Percentiles rank a stretch among this genome's conserved stretches.
Evolutionary conservation across 352 stramenopile genomes (phyloP).

Genomic region (Pythium aquatile): DNA sequence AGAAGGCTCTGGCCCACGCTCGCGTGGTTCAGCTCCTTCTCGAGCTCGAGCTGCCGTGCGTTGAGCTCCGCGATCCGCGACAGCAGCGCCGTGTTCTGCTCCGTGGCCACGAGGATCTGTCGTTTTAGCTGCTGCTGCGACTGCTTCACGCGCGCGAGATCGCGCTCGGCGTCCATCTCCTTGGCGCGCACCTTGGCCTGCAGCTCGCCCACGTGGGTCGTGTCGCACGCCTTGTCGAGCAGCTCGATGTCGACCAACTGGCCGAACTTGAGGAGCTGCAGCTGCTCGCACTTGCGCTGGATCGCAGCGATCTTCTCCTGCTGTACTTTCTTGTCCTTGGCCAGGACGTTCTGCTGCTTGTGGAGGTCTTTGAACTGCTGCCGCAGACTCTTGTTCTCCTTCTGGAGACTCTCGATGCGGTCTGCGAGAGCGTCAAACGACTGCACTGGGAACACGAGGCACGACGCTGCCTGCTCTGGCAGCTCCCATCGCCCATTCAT

Average conservation of each 20-base stretch:
- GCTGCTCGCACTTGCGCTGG: constrained; percentile 67
- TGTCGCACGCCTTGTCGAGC: constrained; percentile 86
- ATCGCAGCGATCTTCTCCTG: constrained; percentile 64
- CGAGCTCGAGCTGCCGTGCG: constrained; percentile 75
- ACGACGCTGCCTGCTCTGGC: constrained; percentile 45
- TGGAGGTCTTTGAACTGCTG: constrained; percentile 89
- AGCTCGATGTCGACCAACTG: constrained; percentile 84
- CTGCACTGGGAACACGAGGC: constrained; percentile 72
- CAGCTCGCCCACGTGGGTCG: constrained; percentile 62
- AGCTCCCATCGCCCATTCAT: constrained; percentile 33
- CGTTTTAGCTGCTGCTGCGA: constrained; percentile 62
- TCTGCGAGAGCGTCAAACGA: constrained; percentile 59
- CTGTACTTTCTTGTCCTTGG: constrained; percentile 78
- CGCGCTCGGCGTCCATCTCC: constrained; percentile 69
- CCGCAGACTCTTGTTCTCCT: constrained; percentile 83
- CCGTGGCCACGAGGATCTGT: constrained; percentile 74
- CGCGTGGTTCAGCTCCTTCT: constrained; percentile 82
- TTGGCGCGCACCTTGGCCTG: constrained; percentile 69
- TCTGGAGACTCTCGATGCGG: constrained; percentile 79
- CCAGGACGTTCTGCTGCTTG: constrained; percentile 79
- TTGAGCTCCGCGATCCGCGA: constrained; percentile 73
- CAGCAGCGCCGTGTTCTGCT: constrained; percentile 85
- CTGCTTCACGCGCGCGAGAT: constrained; percentile 44
- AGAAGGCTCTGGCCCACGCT: constrained; percentile 41
- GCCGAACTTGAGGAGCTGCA: constrained; percentile 82